phyloP scores from a whole-genome alignment of 2,329 filamentous ascomycete species.

The Pseudogymnoascus sp. region DNA sequence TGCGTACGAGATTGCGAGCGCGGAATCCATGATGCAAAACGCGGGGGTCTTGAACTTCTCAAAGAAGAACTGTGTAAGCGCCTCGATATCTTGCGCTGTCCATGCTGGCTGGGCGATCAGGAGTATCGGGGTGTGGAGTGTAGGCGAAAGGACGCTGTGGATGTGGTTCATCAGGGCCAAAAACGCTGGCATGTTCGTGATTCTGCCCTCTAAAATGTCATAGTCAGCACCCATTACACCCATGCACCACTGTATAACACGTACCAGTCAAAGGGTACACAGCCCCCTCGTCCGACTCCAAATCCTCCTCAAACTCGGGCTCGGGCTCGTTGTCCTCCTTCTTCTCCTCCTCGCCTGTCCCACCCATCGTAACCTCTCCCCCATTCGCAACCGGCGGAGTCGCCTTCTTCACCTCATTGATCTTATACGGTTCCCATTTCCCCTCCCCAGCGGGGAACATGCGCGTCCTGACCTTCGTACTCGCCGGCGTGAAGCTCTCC shows the following conservation, averaged over 20 bases:
- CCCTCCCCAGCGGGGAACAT: slow-evolving; percentile 79
- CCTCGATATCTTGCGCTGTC: slow-evolving; percentile 80
- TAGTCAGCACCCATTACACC: slow-evolving; percentile 10
- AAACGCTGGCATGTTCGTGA: slow-evolving; percentile 87
- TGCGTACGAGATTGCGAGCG: slow-evolving; percentile 79
- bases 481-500: slow-evolving; percentile 65
- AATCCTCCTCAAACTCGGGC: slow-evolving; percentile 76
- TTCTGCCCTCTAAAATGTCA: slow-evolving; percentile 55
- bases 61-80: slow-evolving; percentile 87
- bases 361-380: slow-evolving; percentile 27
- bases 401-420: slow-evolving; percentile 54
- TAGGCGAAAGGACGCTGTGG: slow-evolving; percentile 79
- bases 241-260: slow-evolving; percentile 14
- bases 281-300: slow-evolving; percentile 78
- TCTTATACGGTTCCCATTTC: slow-evolving; percentile 74
- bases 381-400: slow-evolving; percentile 17
- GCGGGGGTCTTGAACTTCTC: slow-evolving; percentile 95
- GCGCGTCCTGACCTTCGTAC: slow-evolving; percentile 77
- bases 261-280: slow-evolving; percentile 71
- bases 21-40: slow-evolving; percentile 83
- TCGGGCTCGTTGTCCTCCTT: slow-evolving; percentile 44
- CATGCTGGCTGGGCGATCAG: slow-evolving; percentile 84
- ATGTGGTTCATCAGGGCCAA: slow-evolving; percentile 89
- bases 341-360: slow-evolving; percentile 24
- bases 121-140: slow-evolving; percentile 89